phyloP scores from a whole-genome alignment of 176 grass and related monocot species.

The Avena insularis region DNA sequence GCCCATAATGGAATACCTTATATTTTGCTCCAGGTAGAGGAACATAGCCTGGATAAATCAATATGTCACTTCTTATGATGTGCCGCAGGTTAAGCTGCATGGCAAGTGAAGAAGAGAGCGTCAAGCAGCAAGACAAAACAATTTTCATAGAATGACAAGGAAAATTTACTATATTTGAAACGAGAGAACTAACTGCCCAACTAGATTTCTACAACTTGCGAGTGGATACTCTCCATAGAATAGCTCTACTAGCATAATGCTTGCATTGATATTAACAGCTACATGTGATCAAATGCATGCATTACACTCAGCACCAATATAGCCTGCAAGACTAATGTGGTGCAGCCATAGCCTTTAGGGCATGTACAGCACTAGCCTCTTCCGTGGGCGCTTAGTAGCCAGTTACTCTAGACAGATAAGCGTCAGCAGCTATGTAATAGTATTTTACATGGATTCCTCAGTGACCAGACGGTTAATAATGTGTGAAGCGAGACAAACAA shows the following conservation, averaged over 20 bases:
- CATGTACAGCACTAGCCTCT: no score
- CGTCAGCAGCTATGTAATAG: no score
- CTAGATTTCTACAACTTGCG: constrained; percentile 1
- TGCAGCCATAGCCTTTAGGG: background rate
- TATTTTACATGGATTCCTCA: no score
- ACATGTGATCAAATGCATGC: constrained; percentile 12
- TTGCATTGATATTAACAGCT: constrained; percentile 15
- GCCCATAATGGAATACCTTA: constrained; percentile 94
- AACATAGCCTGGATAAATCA: constrained; percentile 94
- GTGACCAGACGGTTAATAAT: no score
- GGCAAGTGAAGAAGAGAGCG: constrained; percentile 29
- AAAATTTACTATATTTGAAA: background rate
- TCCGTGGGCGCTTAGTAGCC: no score
- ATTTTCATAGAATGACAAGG: background rate
- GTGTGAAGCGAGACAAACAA: no score
- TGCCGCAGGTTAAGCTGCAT: constrained; percentile 85
- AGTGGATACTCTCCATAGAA: background rate
- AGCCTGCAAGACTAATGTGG: background rate
- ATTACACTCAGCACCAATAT: constrained; percentile 1
- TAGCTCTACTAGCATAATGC: background rate
- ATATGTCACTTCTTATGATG: constrained; percentile 83
- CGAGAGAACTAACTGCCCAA: no score
- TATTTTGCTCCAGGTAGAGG: constrained; percentile 66
- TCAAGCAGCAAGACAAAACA: constrained; percentile 31
- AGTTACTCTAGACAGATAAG: no score